Evolutionary conservation across 805 yeast species (phyloP), one percentile per base, ranked within the genome.

Genomic region (Yarrowia sp.): DNA sequence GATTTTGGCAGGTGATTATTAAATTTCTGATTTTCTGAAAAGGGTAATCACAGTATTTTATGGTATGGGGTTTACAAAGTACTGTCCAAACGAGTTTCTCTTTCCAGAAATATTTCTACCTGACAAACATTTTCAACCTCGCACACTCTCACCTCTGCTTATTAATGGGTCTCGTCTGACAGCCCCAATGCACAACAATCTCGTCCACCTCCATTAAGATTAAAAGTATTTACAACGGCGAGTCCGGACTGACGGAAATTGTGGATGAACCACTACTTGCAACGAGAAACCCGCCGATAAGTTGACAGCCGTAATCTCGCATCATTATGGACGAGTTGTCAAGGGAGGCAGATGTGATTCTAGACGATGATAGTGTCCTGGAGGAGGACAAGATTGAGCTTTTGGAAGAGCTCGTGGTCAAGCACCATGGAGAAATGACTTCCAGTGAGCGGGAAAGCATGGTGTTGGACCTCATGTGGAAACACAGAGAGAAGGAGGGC

Each of bases 331-430:
- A 59, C 65, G 52, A 59, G 43, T 32, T 59, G 65, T 43, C 65
- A 45, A 70, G 71, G 35, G 70, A 72, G 63, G 80, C 82, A 70
- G 75, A 78, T 63, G 71, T 49, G 5, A 72, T 80, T 19, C 73
- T 81, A 49, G 78, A 79, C 50, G 77, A 80, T 61, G 70, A 70
- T 5, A 40, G 63, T 7, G 36, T 76, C 2, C 71, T 74, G 15
- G 84, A 82, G 69, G 84, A 82, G 69, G 82, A 80, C 61, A 75
- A 77, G 43, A 77, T 82, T 16, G 83, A 81, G 70, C 67, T 69
- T 61, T 73, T 82, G 12, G 83, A 82, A 63, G 77, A 74, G 11
- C 71, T 79, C 1, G 82, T 81, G 41, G 65, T 69, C 4, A 66
- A 69, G 19, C 69, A 72, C 41, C 73, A 70, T 35, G 68, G 72